A percentile compares a stretch with the other conserved stretches of the same genome.
Evolutionary conservation across 2,329 filamentous ascomycete species (phyloP).

Genomic region (Fusarium ambrosium): DNA sequence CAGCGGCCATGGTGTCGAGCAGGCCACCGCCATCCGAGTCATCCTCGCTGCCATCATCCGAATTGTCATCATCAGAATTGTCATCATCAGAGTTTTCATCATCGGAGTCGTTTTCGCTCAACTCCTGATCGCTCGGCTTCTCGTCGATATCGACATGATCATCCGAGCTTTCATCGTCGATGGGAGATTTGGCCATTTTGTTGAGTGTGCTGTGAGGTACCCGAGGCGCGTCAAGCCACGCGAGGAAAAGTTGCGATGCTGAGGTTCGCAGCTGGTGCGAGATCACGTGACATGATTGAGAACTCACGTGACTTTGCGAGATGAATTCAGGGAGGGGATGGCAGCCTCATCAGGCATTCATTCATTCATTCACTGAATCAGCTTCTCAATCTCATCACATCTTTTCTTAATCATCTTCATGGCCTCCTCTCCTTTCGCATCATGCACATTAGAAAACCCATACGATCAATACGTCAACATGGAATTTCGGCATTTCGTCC

Average conservation of each 20-base stretch:
- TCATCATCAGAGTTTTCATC: slow-evolving; percentile 25
- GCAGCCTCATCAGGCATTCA: neutral
- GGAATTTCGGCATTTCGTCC: slow-evolving; percentile 15
- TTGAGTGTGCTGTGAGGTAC: neutral
- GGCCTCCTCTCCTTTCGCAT: neutral
- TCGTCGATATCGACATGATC: slow-evolving; percentile 8
- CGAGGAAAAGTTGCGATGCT: slow-evolving; percentile 11
- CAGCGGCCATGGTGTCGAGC: slow-evolving; percentile 44
- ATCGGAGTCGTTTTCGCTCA: neutral
- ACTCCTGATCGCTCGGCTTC: neutral
- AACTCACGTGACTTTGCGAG: slow-evolving; percentile 15
- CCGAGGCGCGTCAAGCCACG: slow-evolving; percentile 14
- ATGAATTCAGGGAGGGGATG: neutral
- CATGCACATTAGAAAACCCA: neutral
- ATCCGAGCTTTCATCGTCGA: slow-evolving; percentile 17
- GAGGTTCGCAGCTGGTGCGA: neutral
- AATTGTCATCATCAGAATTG: slow-evolving; percentile 25
- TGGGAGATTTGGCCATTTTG: slow-evolving; percentile 27
- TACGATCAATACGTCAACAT: neutral
- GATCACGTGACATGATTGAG: neutral
- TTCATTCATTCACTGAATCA: neutral
- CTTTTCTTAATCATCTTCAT: neutral
- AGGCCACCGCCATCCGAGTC: slow-evolving; percentile 40
- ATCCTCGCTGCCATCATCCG: slow-evolving; percentile 32
- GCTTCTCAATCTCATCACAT: neutral